Conservation (phyloP, 441 rosid genomes). For the Gossypium davidsonii region DNA sequence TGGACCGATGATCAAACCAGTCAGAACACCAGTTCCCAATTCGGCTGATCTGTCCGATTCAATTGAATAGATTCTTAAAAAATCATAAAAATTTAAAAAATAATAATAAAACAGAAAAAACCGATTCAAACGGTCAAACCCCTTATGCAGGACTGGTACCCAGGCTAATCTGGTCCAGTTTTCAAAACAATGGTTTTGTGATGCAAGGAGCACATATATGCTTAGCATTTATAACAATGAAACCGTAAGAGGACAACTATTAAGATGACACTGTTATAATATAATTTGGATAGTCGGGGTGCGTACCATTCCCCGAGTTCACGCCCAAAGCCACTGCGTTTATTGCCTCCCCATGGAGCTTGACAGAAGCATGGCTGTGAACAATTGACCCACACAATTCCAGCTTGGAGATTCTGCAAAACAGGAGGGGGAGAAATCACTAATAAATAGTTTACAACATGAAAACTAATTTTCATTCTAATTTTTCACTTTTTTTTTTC, state of each 20-base stretch:
- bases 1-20: no score
- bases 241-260: not conserved
- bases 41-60: no score
- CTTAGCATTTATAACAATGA: not conserved
- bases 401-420: conserved; percentile 69
- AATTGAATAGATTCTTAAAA: no score
- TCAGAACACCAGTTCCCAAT: no score
- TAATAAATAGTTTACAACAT: not conserved
- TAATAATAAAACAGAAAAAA: not conserved
- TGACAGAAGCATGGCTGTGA: conserved; percentile 96
- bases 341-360: conserved; percentile 98
- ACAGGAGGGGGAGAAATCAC: not conserved
- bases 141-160: no score
- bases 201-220: not conserved
- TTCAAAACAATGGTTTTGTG: not conserved
- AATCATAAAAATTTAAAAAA: no score
- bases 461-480: not conserved
- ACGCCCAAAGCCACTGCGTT: conserved; percentile 94
- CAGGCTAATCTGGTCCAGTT: no score
- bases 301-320: conserved; percentile 90
- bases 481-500: not conserved
- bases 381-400: conserved; percentile 90
- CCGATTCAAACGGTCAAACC: not conserved
- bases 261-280: not conserved
- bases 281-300: not conserved